These are phyloP conservation scores for Bryoerythrophyllum caledonicum DNA, from an alignment of 225 moss, liverwort and hornwort genomes.

Conservation along the genomic window DNA sequence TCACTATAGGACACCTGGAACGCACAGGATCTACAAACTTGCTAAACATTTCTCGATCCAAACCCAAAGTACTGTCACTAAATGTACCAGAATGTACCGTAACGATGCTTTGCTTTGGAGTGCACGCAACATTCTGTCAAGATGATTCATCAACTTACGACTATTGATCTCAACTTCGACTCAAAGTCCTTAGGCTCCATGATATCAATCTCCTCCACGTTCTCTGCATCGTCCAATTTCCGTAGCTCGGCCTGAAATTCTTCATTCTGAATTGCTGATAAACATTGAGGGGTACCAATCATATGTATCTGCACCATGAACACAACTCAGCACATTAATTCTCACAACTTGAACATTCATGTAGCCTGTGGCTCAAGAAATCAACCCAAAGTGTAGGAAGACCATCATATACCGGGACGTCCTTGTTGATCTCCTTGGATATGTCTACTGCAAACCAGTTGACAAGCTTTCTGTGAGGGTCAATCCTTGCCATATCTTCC, in stretches of 20 bases:
- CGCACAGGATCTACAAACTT: too few relatives aligned
- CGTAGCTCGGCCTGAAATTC: too few relatives aligned
- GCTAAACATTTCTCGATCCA: background rate
- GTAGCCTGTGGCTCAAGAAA: too few relatives aligned
- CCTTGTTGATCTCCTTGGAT: background rate
- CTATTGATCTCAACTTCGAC: background rate
- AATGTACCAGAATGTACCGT: background rate
- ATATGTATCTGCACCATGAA: background rate
- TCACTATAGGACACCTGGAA: too few relatives aligned
- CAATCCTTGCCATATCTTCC: background rate
- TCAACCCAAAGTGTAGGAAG: too few relatives aligned
- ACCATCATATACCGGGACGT: too few relatives aligned
- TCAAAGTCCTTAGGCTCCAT: too few relatives aligned
- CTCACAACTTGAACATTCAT: too few relatives aligned
- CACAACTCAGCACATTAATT: background rate
- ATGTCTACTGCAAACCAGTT: background rate
- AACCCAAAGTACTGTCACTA: background rate
- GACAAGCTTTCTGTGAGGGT: background rate
- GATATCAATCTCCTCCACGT: background rate
- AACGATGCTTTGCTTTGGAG: too few relatives aligned
- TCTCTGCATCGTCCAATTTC: background rate
- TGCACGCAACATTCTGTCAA: too few relatives aligned
- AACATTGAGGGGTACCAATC: background rate
- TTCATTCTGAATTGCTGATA: background rate
- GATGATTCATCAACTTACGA: background rate